Percentiles rank a stretch among this genome's conserved stretches.
phyloP scores from a whole-genome alignment of 441 rosid genomes.

The Euphorbia corollata region DNA sequence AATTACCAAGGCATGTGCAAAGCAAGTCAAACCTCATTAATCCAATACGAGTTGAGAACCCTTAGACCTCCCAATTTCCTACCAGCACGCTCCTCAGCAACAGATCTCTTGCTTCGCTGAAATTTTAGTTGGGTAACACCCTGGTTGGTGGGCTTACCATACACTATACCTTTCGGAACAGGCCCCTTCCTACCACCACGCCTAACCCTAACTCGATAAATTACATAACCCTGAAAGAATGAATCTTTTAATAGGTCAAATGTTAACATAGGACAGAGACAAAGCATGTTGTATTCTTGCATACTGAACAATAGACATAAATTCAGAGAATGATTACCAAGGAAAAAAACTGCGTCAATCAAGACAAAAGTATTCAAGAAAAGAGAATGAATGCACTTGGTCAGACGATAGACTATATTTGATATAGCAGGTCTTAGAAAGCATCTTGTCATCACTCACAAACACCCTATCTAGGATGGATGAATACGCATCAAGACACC shows the following conservation, averaged over 20 bases:
- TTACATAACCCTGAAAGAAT: constrained; percentile 60
- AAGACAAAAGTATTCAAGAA: constrained; percentile 33
- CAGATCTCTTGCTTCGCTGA: constrained; percentile 93
- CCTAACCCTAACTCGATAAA: constrained; percentile 86
- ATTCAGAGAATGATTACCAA: neutral
- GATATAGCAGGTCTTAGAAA: constrained; percentile 45
- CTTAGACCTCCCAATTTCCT: constrained; percentile 85
- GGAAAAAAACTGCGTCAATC: constrained; percentile 21
- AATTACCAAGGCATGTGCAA: neutral
- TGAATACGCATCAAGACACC: constrained; percentile 26
- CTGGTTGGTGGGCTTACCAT: constrained; percentile 98
- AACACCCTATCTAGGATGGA: constrained; percentile 15
- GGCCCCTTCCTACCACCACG: constrained; percentile 98
- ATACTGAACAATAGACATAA: neutral
- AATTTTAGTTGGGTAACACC: constrained; percentile 98
- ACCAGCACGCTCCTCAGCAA: constrained; percentile 99
- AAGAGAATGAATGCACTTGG: constrained; percentile 29
- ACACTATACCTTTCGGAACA: constrained; percentile 92
- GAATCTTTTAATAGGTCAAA: neutral
- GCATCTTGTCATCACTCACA: constrained; percentile 31
- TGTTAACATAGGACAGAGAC: neutral
- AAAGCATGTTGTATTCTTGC: neutral
- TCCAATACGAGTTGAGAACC: constrained; percentile 92
- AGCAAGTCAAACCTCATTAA: constrained; percentile 66
- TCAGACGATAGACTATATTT: constrained; percentile 30